A percentile compares a stretch with the other conserved stretches of the same genome.
phyloP scores from a whole-genome alignment of 2,329 filamentous ascomycete species.

The Neurospora sp. region DNA sequence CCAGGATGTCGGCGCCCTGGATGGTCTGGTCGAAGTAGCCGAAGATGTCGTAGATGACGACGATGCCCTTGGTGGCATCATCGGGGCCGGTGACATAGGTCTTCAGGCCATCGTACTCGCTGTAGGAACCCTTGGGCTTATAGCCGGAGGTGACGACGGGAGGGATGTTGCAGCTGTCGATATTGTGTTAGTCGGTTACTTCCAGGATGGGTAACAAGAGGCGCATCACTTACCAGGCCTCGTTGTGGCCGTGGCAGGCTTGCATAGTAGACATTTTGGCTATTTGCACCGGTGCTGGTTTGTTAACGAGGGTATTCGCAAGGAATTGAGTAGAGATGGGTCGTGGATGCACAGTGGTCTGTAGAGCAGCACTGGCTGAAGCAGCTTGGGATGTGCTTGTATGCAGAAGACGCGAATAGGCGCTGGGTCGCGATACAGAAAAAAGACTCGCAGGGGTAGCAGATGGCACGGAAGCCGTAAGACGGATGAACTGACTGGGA shows the following conservation, averaged over 20 bases:
- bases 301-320: neutral
- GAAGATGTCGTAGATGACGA: slow-evolving; percentile 59
- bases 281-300: neutral
- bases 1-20: slow-evolving; percentile 60
- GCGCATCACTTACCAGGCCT: slow-evolving; percentile 11
- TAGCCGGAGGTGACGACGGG: slow-evolving; percentile 37
- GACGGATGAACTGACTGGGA: slow-evolving; percentile 9
- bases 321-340: neutral
- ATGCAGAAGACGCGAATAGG: slow-evolving; percentile 9
- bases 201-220: neutral
- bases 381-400: slow-evolving; percentile 3
- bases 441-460: slow-evolving; percentile 4
- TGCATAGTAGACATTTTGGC: slow-evolving; percentile 26
- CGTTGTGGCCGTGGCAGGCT: slow-evolving; percentile 28
- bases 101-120: slow-evolving; percentile 33
- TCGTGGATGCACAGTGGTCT: neutral
- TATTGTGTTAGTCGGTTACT: neutral
- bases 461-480: slow-evolving; percentile 4
- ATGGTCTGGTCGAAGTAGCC: slow-evolving; percentile 62
- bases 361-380: slow-evolving; percentile 1
- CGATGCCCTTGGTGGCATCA: slow-evolving; percentile 45
- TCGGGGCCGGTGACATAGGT: slow-evolving; percentile 39
- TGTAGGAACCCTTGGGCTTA: slow-evolving; percentile 34
- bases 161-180: slow-evolving; percentile 34
- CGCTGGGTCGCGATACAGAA: slow-evolving; percentile 1